Evolutionary conservation across 768 basidiomycete genomes (phyloP), one percentile per base, ranked within the genome.

Genomic region (Cystoderma amianthinum): DNA sequence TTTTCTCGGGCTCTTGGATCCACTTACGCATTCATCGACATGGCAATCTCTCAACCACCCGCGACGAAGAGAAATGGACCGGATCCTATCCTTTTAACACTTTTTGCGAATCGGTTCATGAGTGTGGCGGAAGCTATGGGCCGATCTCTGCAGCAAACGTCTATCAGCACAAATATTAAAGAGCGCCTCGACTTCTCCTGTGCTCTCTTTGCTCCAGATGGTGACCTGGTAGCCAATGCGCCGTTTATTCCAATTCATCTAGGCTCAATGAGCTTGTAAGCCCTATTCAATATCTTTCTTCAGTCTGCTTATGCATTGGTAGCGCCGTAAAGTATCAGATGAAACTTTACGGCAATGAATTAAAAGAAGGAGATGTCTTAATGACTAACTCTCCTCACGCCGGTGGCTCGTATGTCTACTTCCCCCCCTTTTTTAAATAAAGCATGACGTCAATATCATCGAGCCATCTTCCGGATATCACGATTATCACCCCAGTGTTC

Each of bases 41-140:
- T 36, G 40, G 15, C 33, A 6, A 39, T 21, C 11, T 30, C 19
- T 36, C 4, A 41, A 33, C 9, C 40, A 22, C 38, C 39, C 23
- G 5, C 20, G 7, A 43, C 13, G 15, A 28, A 32, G 17, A 51
- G 38, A 36, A 64, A 70, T 53, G 74, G 71, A 13, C 82, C 88
- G 9, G 92, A 95, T 57, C 87, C 90, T 0, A 89, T 94, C 48
- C 67, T 92, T 21, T 70, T 96, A 35, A 90, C 91, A 1, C 77
- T 98, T 39, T 97, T 96, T 52, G 88, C 91, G 9, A 94, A 96
- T 54, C 85, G 94, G 33, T 94, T 97, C 66, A 97, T 97, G 94
- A 88, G 88, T 52, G 89, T 97, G 15, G 92, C 92, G 6, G 92
- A 95, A 57, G 92, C 92, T 7, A 96, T 95, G 92, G 93, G 92